These are phyloP conservation scores for Vaccinium darrowii DNA, from an alignment of 148 eudicot genomes.

Conservation along the genomic window DNA sequence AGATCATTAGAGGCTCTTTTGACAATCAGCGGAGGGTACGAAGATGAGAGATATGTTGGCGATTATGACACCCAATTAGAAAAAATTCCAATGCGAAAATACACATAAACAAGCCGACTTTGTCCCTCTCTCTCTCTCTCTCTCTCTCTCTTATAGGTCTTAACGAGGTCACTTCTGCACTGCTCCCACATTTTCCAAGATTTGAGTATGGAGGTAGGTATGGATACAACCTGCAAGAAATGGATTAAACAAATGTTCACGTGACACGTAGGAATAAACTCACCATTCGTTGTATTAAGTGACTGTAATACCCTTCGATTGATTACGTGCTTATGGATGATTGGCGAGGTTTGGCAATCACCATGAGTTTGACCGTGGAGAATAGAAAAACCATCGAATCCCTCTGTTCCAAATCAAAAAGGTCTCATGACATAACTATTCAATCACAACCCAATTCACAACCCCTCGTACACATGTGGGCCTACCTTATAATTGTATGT, in stretches of 20 bases:
- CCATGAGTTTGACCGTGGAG: background rate
- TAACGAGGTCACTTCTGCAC: too few relatives aligned
- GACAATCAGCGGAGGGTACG: constrained; percentile 4
- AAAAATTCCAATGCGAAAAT: constrained; percentile 12
- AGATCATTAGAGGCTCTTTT: background rate
- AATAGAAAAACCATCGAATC: background rate
- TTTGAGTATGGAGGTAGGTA: background rate
- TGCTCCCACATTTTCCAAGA: background rate
- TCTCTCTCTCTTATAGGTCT: background rate
- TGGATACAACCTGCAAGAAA: background rate
- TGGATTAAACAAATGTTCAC: background rate
- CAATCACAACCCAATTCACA: too few relatives aligned
- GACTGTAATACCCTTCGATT: background rate
- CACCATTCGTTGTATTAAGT: background rate
- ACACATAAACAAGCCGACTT: background rate
- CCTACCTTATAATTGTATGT: too few relatives aligned
- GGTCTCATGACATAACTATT: too few relatives aligned
- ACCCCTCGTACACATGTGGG: too few relatives aligned
- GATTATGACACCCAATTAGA: constrained; percentile 17
- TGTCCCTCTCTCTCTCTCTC: background rate
- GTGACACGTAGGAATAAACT: background rate
- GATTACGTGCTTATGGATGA: background rate
- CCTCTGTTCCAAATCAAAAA: background rate
- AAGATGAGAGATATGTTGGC: constrained; percentile 13
- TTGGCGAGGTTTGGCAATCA: background rate